Base-by-base conservation (phyloP, 768 basidiomycete species). In the Rhizopogon roseolus region DNA sequence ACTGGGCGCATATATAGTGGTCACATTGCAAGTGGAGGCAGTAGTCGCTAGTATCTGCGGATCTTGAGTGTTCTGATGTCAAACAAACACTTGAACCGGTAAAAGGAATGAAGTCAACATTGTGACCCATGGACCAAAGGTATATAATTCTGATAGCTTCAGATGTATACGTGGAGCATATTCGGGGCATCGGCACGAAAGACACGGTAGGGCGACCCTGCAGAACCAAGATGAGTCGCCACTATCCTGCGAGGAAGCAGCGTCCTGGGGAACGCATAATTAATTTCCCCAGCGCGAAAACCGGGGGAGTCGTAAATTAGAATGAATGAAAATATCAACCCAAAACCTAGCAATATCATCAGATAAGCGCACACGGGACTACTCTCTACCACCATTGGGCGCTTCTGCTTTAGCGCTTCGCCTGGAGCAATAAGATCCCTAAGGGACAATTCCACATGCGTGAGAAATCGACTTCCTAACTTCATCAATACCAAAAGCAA, bases 401-500 rank as follows among this genome's bases (percentile, higher is more conserved):
- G 28, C 17, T 46, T 36, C 13, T 11, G 34, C 34, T 11, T 36
- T 36, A 32, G 29, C 8, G 29, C 19, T 22, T 17, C 29, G 46
- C 29, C 13, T 14, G 29, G 16, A 29, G 28, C 49, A 32, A 32
- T 32, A 44, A 45, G 27, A 29, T 40, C 3, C 27, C 29, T 38
- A 55, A 16, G 45, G 48, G 57, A 50, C 64, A 32, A 78, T 53
- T 36, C 74, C 79, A 70, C 86, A 88, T 14, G 79, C 85, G 38
- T 84, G 77, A 9, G 70, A 66, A 17, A 90, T 84, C 59, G 80
- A 86, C 62, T 67, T 65, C 61, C 85, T 75, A 22, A 86, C 66
- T 25, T 73, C 66, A 25, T 82, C 79, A 9, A 88, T 73, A 0
- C 88, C 87, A 60, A 81, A 79, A 1, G 72, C 68, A 0, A 75